Evolutionary conservation across 257 asterid species (phyloP).

Genomic region (Penstemon davidsonii): DNA sequence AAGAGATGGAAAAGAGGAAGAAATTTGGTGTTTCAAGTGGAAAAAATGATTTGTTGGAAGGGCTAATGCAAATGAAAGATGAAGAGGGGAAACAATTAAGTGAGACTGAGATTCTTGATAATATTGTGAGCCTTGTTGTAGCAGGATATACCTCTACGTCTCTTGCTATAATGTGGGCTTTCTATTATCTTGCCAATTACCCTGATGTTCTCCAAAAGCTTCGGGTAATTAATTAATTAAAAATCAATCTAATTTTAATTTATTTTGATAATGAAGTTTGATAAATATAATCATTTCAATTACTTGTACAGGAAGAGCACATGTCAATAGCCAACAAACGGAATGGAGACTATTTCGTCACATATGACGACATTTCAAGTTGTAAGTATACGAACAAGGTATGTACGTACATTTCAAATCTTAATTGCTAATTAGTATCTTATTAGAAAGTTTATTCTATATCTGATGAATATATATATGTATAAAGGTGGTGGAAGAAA

Average conservation of each 20-base stretch:
- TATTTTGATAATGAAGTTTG: too few relatives aligned
- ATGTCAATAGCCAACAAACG: conserved; percentile 33
- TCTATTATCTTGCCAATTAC: conserved; percentile 42
- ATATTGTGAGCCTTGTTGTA: conserved; percentile 40
- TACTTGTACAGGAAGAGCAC: conserved; percentile 54
- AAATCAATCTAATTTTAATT: not conserved
- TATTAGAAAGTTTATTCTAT: too few relatives aligned
- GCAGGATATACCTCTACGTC: conserved; percentile 50
- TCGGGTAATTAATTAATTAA: conserved; percentile 40
- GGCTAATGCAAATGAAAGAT: conserved; percentile 39
- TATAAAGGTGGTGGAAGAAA: conserved; percentile 60
- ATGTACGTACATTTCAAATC: too few relatives aligned
- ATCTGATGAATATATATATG: not conserved
- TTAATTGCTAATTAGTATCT: too few relatives aligned
- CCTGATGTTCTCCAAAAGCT: conserved; percentile 47
- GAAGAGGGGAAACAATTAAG: conserved; percentile 37
- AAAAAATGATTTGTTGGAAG: conserved; percentile 43
- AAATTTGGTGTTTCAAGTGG: conserved; percentile 1
- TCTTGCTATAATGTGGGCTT: conserved; percentile 45
- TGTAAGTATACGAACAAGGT: conserved; percentile 53
- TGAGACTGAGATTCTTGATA: conserved; percentile 50
- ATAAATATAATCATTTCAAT: not conserved
- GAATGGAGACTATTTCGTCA: conserved; percentile 41
- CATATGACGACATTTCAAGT: conserved; percentile 45
- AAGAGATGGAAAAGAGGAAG: conserved; percentile 52